Evolutionary conservation across 148 eudicot species (phyloP).

Genomic region (Persicaria tinctoria): DNA sequence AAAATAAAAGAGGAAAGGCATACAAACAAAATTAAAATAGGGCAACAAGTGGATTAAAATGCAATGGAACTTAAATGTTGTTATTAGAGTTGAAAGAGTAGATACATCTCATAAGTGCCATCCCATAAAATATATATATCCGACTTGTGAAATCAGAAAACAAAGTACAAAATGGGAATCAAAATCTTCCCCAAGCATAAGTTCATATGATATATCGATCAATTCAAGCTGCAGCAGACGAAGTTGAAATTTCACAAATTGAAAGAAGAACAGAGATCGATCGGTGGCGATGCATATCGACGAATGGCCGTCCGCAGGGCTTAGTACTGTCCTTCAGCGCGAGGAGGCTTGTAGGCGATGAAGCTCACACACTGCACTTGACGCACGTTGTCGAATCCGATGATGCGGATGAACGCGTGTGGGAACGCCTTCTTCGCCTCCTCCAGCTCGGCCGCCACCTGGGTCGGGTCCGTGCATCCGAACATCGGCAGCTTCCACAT

Average conservation of each 20-base stretch:
- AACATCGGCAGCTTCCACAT: constrained; percentile 62
- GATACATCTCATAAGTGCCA: neutral
- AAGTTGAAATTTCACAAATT: no score
- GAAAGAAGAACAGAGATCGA: no score
- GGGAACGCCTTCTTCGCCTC: constrained; percentile 43
- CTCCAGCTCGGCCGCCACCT: constrained; percentile 26
- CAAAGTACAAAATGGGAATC: no score
- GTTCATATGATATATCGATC: no score
- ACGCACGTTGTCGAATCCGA: constrained; percentile 46
- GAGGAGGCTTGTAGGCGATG: constrained; percentile 42
- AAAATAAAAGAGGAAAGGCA: no score
- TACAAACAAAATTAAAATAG: no score
- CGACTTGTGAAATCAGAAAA: neutral
- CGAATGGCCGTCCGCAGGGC: neutral
- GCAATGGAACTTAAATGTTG: no score
- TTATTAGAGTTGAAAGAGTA: neutral
- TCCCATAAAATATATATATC: neutral
- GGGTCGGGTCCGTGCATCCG: constrained; percentile 40
- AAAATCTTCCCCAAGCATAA: no score
- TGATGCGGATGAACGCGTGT: constrained; percentile 34
- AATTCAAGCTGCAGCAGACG: no score
- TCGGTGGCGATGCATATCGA: no score
- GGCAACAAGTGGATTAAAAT: no score
- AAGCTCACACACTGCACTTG: constrained; percentile 60
- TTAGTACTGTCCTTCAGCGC: neutral